These are phyloP conservation scores for Starmerella davenportii DNA, from an alignment of 805 yeast species.

Conservation along the genomic window DNA sequence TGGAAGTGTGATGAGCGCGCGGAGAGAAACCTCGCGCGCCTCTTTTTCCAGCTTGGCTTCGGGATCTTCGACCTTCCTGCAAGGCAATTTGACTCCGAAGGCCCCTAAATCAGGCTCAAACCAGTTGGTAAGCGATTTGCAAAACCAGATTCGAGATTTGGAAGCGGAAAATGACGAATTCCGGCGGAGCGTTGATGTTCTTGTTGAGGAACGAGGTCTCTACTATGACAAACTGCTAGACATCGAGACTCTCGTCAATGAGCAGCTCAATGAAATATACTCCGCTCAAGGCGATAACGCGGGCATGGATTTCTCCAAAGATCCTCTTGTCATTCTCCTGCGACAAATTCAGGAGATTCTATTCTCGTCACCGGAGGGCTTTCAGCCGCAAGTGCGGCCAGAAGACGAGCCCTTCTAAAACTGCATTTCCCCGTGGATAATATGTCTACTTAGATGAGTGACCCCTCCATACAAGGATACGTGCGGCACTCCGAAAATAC, in stretches of 20 bases:
- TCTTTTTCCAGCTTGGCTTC: neutral
- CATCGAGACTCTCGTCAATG: slow-evolving; percentile 63
- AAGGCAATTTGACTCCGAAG: neutral
- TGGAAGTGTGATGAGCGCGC: neutral
- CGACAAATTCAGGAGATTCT: slow-evolving; percentile 56
- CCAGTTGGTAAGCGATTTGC: neutral
- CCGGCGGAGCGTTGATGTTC: slow-evolving; percentile 41
- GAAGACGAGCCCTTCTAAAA: slow-evolving; percentile 16
- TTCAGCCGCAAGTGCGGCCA: slow-evolving; percentile 33
- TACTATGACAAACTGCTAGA: slow-evolving; percentile 79
- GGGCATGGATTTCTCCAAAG: slow-evolving; percentile 9
- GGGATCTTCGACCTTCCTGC: neutral
- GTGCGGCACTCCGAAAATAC: too few relatives aligned
- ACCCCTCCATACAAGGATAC: too few relatives aligned
- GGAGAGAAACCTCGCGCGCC: neutral
- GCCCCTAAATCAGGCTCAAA: neutral
- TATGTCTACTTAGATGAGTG: neutral
- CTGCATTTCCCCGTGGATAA: neutral
- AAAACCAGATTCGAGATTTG: slow-evolving; percentile 20
- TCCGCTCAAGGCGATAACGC: slow-evolving; percentile 25
- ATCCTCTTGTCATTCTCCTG: slow-evolving; percentile 25
- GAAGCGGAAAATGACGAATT: slow-evolving; percentile 28
- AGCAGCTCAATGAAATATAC: slow-evolving; percentile 35
- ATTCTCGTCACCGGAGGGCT: slow-evolving; percentile 72
- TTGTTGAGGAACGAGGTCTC: slow-evolving; percentile 61